A percentile compares a stretch with the other conserved stretches of the same genome.
These are phyloP conservation scores for Curvularia eragrostidis DNA, from an alignment of 2,329 filamentous ascomycete species.

Conservation along the genomic window DNA sequence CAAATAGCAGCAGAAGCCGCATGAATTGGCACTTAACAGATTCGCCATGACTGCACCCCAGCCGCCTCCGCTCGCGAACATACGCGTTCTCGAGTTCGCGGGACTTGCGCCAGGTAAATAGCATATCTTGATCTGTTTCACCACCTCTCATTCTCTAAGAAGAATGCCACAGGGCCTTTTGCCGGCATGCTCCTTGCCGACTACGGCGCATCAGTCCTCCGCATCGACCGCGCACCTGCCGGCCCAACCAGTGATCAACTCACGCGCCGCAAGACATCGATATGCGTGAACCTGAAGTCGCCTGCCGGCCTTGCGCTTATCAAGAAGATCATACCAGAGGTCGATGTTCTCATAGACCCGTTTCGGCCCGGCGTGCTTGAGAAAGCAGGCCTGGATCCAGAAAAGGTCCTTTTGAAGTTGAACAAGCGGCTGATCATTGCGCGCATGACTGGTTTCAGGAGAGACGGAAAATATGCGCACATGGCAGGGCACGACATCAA, in stretches of 20 bases:
- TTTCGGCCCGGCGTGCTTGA: slow-evolving; percentile 92
- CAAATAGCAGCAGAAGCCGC: neutral
- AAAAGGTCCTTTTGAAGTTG: slow-evolving; percentile 64
- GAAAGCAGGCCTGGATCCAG: slow-evolving; percentile 77
- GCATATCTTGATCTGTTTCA: neutral
- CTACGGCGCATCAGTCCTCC: slow-evolving; percentile 82
- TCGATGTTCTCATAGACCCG: slow-evolving; percentile 89
- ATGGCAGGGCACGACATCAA: slow-evolving; percentile 99
- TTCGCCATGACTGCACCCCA: slow-evolving; percentile 37
- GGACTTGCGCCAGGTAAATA: slow-evolving; percentile 64
- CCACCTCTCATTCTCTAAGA: neutral
- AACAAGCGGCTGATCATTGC: slow-evolving; percentile 83
- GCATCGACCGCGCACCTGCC: slow-evolving; percentile 73
- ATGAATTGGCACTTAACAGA: neutral
- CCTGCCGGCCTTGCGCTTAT: slow-evolving; percentile 69
- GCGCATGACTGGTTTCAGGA: slow-evolving; percentile 87
- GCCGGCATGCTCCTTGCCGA: slow-evolving; percentile 85
- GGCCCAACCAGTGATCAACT: slow-evolving; percentile 72
- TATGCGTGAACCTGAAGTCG: slow-evolving; percentile 80
- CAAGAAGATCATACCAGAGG: slow-evolving; percentile 65
- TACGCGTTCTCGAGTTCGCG: slow-evolving; percentile 70
- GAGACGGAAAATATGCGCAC: slow-evolving; percentile 80
- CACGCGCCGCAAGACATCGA: slow-evolving; percentile 79
- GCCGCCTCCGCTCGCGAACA: slow-evolving; percentile 61
- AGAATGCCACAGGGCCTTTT: slow-evolving; percentile 71